Conservation (phyloP, 805 yeast genomes). For the Yamadazyma scolyti region DNA sequence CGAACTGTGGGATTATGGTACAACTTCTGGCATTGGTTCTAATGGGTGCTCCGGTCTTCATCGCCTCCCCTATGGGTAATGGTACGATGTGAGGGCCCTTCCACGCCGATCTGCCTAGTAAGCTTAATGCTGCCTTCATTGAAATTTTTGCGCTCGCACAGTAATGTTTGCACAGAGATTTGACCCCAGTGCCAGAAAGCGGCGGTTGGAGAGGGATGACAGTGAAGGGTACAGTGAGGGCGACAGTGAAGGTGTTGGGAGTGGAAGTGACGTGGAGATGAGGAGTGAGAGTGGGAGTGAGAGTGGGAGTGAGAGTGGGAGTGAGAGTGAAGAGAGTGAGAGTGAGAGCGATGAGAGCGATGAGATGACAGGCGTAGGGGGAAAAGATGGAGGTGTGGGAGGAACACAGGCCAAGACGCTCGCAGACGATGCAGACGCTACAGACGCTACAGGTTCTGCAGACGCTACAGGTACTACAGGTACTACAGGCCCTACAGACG, state of each 20-base stretch:
- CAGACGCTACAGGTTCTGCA: no score
- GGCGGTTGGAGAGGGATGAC: constrained; percentile 8
- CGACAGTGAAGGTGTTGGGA: constrained; percentile 10
- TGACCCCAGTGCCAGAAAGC: constrained; percentile 11
- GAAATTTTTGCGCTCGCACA: constrained; percentile 5
- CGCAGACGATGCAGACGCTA: no score
- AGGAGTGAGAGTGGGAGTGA: constrained; percentile 7
- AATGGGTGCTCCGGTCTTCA: constrained; percentile 76
- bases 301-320: constrained; percentile 11
- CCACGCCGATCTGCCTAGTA: constrained; percentile 39
- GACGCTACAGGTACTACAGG: no score
- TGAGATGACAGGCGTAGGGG: no score
- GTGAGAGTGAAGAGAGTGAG: constrained; percentile 8
- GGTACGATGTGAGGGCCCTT: constrained; percentile 92
- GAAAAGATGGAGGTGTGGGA: no score
- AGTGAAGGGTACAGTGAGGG: constrained; percentile 2
- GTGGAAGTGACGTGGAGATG: no score
- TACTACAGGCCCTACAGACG: no score
- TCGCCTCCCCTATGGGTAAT: constrained; percentile 84
- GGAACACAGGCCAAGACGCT: no score
- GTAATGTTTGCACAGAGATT: constrained; percentile 13
- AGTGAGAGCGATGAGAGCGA: constrained; percentile 3
- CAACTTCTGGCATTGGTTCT: constrained; percentile 96
- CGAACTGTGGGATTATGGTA: constrained; percentile 92
- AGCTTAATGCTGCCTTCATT: constrained; percentile 32